Conservation (phyloP, 768 basidiomycete species). For the Russula abietina region DNA sequence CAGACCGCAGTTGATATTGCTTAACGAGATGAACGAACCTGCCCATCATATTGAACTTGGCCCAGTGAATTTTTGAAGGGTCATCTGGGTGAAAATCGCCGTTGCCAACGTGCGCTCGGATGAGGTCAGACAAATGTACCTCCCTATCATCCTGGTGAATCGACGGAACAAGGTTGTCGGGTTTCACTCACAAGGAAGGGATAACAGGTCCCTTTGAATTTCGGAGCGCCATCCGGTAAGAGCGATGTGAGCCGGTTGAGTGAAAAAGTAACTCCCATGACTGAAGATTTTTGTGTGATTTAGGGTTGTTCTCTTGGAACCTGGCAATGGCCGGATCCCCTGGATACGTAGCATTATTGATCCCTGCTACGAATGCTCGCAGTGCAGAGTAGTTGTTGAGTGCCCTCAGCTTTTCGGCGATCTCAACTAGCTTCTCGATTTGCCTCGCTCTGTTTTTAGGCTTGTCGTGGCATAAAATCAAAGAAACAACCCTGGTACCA, state of each 20-base stretch:
- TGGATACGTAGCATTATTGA: constrained; percentile 74
- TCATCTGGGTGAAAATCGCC: constrained; percentile 62
- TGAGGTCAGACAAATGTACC: constrained; percentile 85
- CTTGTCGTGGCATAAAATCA: constrained; percentile 85
- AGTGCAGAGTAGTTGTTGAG: constrained; percentile 91
- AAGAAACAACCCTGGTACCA: constrained; percentile 69
- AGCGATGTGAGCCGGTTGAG: constrained; percentile 73
- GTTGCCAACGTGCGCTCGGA: constrained; percentile 82
- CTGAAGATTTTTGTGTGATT: constrained; percentile 67
- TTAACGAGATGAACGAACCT: constrained; percentile 73
- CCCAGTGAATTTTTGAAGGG: constrained; percentile 82
- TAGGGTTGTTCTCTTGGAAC: constrained; percentile 61
- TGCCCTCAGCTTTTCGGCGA: constrained; percentile 72
- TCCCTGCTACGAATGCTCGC: constrained; percentile 90
- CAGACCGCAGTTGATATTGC: constrained; percentile 73
- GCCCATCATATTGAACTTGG: constrained; percentile 91
- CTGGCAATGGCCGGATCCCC: constrained; percentile 72
- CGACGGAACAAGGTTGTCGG: constrained; percentile 19
- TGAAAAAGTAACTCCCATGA: constrained; percentile 84
- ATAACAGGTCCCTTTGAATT: constrained; percentile 84
- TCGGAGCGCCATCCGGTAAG: constrained; percentile 85
- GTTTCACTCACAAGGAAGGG: constrained; percentile 58
- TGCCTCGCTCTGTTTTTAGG: constrained; percentile 67
- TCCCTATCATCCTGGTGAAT: constrained; percentile 46
- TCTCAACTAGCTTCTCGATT: constrained; percentile 83